Percentiles rank a stretch among this genome's conserved stretches.
phyloP scores from a whole-genome alignment of 2,329 filamentous ascomycete genomes.

The Xylaria sp. region DNA sequence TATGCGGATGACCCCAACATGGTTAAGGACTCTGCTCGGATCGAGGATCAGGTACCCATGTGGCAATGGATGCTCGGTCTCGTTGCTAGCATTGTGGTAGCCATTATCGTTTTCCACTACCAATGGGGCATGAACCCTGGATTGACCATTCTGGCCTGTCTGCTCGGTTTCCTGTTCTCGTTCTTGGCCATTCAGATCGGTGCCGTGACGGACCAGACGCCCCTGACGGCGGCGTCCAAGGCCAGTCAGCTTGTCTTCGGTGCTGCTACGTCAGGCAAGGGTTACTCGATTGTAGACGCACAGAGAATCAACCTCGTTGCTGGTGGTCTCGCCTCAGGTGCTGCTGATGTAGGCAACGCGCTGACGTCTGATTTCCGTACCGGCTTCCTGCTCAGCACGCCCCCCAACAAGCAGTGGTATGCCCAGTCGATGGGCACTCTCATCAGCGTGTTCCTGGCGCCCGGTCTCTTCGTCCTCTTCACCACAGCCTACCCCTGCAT shows the following conservation, averaged over 20 bases:
- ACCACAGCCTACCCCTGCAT: slow-evolving; percentile 76
- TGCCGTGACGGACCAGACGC: slow-evolving; percentile 70
- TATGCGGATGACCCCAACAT: slow-evolving; percentile 52
- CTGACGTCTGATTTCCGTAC: slow-evolving; percentile 74
- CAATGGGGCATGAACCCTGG: slow-evolving; percentile 68
- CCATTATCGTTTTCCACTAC: slow-evolving; percentile 61
- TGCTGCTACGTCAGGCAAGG: slow-evolving; percentile 67
- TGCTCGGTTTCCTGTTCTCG: slow-evolving; percentile 70
- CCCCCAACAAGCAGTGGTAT: slow-evolving; percentile 73
- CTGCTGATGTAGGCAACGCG: slow-evolving; percentile 64
- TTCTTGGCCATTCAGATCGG: slow-evolving; percentile 71
- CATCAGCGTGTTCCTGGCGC: slow-evolving; percentile 73
- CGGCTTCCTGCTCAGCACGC: slow-evolving; percentile 73
- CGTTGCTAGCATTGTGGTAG: slow-evolving; percentile 60
- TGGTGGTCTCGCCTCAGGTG: slow-evolving; percentile 66
- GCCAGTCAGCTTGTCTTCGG: slow-evolving; percentile 76
- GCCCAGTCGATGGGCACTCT: slow-evolving; percentile 72
- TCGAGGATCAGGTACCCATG: slow-evolving; percentile 60
- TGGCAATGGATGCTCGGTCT: slow-evolving; percentile 65
- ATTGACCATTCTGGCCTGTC: slow-evolving; percentile 64
- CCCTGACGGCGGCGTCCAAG: slow-evolving; percentile 74
- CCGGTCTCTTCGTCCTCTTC: slow-evolving; percentile 75
- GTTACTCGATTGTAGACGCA: slow-evolving; percentile 61
- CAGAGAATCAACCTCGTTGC: slow-evolving; percentile 75
- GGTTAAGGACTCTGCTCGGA: slow-evolving; percentile 61